Base-by-base conservation (phyloP, 306 rosid species). In the Heteromeles arbutifolia region DNA sequence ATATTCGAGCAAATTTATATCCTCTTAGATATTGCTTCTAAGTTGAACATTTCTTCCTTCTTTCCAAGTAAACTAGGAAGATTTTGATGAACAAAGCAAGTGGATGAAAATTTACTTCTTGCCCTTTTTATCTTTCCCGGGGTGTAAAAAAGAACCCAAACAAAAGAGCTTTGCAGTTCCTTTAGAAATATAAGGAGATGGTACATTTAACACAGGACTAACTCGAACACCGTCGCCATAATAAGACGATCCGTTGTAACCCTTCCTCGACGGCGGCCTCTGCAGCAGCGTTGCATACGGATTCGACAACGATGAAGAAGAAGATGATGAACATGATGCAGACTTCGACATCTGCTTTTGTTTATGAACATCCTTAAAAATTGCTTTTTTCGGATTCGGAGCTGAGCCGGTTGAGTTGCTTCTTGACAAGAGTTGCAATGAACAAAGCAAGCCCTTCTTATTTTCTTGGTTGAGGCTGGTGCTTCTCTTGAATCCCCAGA, bases 401-500 rank as follows among this genome's bases (percentile, higher is more conserved):
- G 69, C 92, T 32, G 96, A 84, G 15, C 99, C 91, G 8, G 93
- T 85, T 63, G 99, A 92, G 34, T 90, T 89, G 82, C 96, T 96
- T 72, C 99, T 78, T 50, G 89, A 88, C 24, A 96, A 63, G 74
- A 87, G 86, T 9, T 96, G 92, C 22, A 82, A 54, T 8, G 97
- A 84, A 54, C 80, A 79, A 39, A 79, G 78, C 63, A 84, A 72
- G 25, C 79, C 77, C 70, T 81, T 88, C 85, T 82, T 90, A 63
- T 74, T 81, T 59, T 89, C 96, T 78, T 83, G 84, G 54, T 90
- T 90, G 29, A 96, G 86, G 84, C 99, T 96, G 62, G 52, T 86
- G 52, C 98, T 96, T 88, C 98, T 92, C 48, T 83, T 86, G 84
- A 89, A 92, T 54, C 97, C 92, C 99, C 97, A 96, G 70, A 92